These are phyloP conservation scores for Hawksworthiomyces lignivorus DNA, from an alignment of 2,329 filamentous ascomycete species.

Conservation along the genomic window DNA sequence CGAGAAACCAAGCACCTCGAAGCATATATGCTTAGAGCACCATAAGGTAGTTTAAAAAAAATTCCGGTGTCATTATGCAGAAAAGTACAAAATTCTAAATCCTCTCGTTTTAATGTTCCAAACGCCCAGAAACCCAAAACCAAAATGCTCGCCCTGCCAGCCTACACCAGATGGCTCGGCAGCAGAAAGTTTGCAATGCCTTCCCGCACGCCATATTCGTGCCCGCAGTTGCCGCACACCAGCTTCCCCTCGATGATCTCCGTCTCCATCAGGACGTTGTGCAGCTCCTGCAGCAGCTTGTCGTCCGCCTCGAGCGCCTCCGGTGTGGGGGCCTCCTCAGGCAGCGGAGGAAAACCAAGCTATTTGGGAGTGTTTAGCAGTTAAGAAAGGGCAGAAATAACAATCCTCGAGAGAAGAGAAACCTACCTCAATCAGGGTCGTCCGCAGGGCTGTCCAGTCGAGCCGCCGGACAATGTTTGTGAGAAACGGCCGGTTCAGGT, in stretches of 20 bases:
- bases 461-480: conserved; percentile 78
- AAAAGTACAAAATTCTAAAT: no score
- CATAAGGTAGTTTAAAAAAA: no score
- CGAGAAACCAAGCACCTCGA: no score
- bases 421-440: conserved; percentile 66
- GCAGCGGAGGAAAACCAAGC: conserved; percentile 72
- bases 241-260: conserved; percentile 82
- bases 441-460: conserved; percentile 76
- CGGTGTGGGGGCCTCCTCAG: conserved; percentile 53
- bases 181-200: conserved; percentile 95
- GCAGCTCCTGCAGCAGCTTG: conserved; percentile 67
- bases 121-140: no score
- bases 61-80: no score
- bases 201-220: conserved; percentile 91
- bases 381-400: neutral
- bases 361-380: conserved; percentile 26
- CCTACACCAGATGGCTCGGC: conserved; percentile 81
- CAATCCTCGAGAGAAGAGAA: neutral
- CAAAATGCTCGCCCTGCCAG: no score
- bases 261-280: conserved; percentile 79
- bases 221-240: conserved; percentile 83
- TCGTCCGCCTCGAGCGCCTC: conserved; percentile 58
- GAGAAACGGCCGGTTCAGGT: conserved; percentile 73
- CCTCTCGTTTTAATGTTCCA: no score
- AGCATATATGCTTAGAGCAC: no score